These are phyloP conservation scores for Helicostylum pulchrum DNA, from an alignment of 192 early-diverging fungal genomes.

Conservation along the genomic window DNA sequence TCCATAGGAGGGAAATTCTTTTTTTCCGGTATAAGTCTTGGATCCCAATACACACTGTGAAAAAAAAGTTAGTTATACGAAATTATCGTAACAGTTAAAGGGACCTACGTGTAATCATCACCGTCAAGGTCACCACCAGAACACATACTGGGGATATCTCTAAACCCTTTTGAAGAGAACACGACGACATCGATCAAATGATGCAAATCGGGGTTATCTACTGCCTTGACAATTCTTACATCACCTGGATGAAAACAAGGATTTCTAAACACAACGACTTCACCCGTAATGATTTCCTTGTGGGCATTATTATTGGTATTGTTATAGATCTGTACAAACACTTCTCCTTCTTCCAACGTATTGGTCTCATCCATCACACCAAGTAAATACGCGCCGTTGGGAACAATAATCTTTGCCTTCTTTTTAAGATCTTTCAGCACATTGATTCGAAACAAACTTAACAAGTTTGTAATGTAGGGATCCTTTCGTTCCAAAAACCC, in stretches of 20 bases:
- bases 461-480: conserved; percentile 40
- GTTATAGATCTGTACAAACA: conserved; percentile 49
- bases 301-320: conserved; percentile 7
- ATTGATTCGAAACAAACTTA: conserved; percentile 42
- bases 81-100: background rate
- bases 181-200: conserved; percentile 69
- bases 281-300: conserved; percentile 35
- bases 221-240: conserved; percentile 54
- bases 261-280: conserved; percentile 48
- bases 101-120: conserved; percentile 61
- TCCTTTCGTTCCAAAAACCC: conserved; percentile 46
- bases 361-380: conserved; percentile 56
- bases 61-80: background rate
- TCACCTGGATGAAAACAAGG: conserved; percentile 73
- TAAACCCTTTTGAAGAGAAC: conserved; percentile 62
- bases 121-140: conserved; percentile 83
- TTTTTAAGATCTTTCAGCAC: conserved; percentile 47
- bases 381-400: conserved; percentile 50
- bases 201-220: conserved; percentile 42
- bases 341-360: conserved; percentile 40
- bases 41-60: conserved; percentile 55
- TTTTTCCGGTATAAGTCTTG: conserved; percentile 38
- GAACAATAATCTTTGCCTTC: conserved; percentile 52
- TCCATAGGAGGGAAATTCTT: conserved; percentile 50
- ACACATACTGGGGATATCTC: conserved; percentile 73